Base-by-base conservation (phyloP, 192 early-diverging fungal species). In the Gamsiella multidivaricata region DNA sequence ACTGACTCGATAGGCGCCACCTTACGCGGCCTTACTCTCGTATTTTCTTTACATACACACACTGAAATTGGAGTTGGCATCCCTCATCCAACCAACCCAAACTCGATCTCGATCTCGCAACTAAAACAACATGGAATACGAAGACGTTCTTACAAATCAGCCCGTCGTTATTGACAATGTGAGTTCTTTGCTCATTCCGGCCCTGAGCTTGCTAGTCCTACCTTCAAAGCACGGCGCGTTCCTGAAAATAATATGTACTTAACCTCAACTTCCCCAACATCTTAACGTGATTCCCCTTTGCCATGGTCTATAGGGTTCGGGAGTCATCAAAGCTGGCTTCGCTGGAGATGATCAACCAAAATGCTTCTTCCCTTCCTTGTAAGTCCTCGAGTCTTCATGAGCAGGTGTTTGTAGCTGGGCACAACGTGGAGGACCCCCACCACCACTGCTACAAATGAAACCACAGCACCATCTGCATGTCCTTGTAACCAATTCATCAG, bases 81-180 rank as follows among this genome's bases (percentile, higher is more conserved):
- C 12, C 5, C 37, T 39, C 37, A 39, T 39, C 37, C 37, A 9
- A 5, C 37, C 5, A 39, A 5, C 37, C n/a, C 45, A n/a, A 46
- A 29, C 31, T 52, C 42, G 41, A 36, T 61, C 42, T 56, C 53
- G 17, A 54, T 33, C 20, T 10, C 17, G 23, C 52, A 20, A 7
- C 20, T 42, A 43, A 23, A 70, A 25, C 23, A 75, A 25, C 65
- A 90, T 90, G 94, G 94, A 97, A 57, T 95, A 91, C 80, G 91
- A 93, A 74, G 94, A 96, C 61, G 95, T 97, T 18, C 79, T 98
- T 65, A 97, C 95, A 25, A 99, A 99, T 84, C 96, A 97, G 80
- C 96, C 97, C 17, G 95, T 98, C 12, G 97, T 99, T 54, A 97
- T 99, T 81, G 97, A 99, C 87, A 98, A 98, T 88, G 97, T 98